phyloP scores from a whole-genome alignment of 2,329 filamentous ascomycete genomes.

The Penicillium digitatum region DNA sequence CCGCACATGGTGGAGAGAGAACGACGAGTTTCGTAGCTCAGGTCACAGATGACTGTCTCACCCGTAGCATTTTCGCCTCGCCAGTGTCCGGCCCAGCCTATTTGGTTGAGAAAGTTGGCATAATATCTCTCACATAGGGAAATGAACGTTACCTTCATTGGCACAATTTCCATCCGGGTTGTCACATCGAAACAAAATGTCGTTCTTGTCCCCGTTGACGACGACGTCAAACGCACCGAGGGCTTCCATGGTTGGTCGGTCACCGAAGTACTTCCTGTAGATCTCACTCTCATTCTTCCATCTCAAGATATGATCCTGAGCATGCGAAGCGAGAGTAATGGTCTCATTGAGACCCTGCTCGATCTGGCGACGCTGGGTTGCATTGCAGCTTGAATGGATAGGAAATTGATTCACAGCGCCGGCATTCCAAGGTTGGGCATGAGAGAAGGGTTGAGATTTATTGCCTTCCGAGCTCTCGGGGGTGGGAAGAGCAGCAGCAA shows the following conservation, averaged over 20 bases:
- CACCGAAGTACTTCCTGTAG: slow-evolving; percentile 65
- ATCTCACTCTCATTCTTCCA: slow-evolving; percentile 55
- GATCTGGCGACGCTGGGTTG: slow-evolving; percentile 57
- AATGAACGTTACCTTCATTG: slow-evolving; percentile 40
- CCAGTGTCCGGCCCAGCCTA: slow-evolving; percentile 66
- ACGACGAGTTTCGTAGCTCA: slow-evolving; percentile 57
- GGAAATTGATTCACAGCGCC: slow-evolving; percentile 43
- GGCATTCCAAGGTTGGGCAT: slow-evolving; percentile 23
- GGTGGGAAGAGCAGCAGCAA: slow-evolving; percentile 9
- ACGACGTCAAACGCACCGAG: slow-evolving; percentile 62
- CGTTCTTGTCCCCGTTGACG: slow-evolving; percentile 54
- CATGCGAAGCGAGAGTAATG: slow-evolving; percentile 56
- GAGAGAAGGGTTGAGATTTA: slow-evolving; percentile 10
- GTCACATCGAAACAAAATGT: slow-evolving; percentile 63
- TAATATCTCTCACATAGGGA: not conserved
- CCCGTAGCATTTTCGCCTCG: slow-evolving; percentile 60
- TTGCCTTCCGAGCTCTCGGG: not conserved
- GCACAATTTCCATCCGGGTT: slow-evolving; percentile 63
- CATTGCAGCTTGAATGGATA: slow-evolving; percentile 65
- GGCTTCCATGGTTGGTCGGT: slow-evolving; percentile 53
- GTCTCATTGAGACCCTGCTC: slow-evolving; percentile 56
- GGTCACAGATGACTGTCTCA: slow-evolving; percentile 66
- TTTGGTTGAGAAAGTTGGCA: not conserved
- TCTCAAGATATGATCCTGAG: slow-evolving; percentile 54
- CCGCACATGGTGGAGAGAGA: slow-evolving; percentile 59